phyloP scores from a whole-genome alignment of 106 monocot genomes.

The Allium cepa region DNA sequence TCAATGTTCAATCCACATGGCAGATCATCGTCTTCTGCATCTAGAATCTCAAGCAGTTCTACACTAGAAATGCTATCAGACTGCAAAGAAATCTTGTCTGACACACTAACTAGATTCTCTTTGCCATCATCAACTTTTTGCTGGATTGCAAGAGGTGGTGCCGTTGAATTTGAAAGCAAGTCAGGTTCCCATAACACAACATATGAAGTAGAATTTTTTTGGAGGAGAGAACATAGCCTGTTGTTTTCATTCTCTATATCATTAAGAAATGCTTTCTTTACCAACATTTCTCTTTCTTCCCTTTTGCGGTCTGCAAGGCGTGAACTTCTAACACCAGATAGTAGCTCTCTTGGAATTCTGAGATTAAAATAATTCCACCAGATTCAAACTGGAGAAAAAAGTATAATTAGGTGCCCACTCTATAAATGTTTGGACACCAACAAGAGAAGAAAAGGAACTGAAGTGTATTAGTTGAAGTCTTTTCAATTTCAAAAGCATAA shows the following conservation, averaged over 20 bases:
- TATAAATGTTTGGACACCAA: constrained; percentile 73
- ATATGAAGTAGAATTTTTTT: constrained; percentile 32
- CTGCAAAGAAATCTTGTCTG: constrained; percentile 1
- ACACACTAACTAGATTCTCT: not conserved
- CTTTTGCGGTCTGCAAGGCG: constrained; percentile 79
- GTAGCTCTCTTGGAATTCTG: constrained; percentile 82
- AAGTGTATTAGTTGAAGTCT: too few species aligned
- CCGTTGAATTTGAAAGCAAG: constrained; percentile 31
- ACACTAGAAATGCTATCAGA: constrained; percentile 6
- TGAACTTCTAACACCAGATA: constrained; percentile 65
- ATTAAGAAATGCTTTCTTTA: constrained; percentile 80
- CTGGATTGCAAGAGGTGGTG: constrained; percentile 8
- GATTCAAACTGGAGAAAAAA: constrained; percentile 95
- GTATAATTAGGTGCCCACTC: constrained; percentile 68
- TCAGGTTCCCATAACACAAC: constrained; percentile 86
- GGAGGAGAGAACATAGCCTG: constrained; percentile 43
- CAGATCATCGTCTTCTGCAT: constrained; percentile 50
- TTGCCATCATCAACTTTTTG: not conserved
- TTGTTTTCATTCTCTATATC: constrained; percentile 69
- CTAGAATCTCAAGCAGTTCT: constrained; percentile 19
- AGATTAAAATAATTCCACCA: constrained; percentile 95
- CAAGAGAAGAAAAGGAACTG: not conserved
- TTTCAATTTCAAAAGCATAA: too few species aligned
- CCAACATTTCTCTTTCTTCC: constrained; percentile 85
- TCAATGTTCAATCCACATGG: constrained; percentile 79